Base-by-base conservation (phyloP, 2,329 filamentous ascomycete genomes). In the Aspergillus arachidicola region DNA sequence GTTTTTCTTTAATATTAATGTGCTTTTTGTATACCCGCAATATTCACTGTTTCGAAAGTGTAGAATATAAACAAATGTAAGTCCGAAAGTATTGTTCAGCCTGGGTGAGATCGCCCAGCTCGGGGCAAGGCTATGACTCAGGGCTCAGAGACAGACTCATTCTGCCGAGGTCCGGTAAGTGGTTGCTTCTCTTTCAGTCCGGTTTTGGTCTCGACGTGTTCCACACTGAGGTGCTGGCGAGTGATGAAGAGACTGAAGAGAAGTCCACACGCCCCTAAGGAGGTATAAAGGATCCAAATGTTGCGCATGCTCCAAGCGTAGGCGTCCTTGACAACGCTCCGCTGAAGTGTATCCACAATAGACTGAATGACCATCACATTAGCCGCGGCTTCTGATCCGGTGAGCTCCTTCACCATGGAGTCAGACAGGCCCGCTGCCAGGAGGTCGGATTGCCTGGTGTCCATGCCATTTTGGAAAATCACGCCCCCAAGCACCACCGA, bases 401-500 rank as follows among this genome's bases (percentile, higher is more conserved):
- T 78, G 71, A 68, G 81, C 50, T 63, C 64, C 21, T 58, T 63
- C 5, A 63, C 71, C 60, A 66, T 71, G 9, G 43, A 71, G 43
- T 58, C 68, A 45, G 64, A 71, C 46, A 76, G 66, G 2, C 77
- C 73, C 5, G 70, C 86, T 88, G 23, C 89, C 84, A 16, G 87
- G 84, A 41, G 89, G 10, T 32, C 32, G 3, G 51, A 38, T 14
- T 59, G 62, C 23, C 51, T 56, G 59, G 57, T 45, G 51, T 58
- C 50, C 75, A 77, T 77, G 58, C 34, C 75, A 73, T 94, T 93
- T 77, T 92, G 89, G 79, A 94, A 93, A 43, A 94, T 84, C 51
- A 93, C 90, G n/a, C 90, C 88, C 28, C 91, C 91, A 45, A 93
- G 82, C 3, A 92, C 90, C 59, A 93, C 85, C 0, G 87, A 88